Conservation (phyloP, 2,329 filamentous ascomycete genomes). For the Colletotrichum sp. region DNA sequence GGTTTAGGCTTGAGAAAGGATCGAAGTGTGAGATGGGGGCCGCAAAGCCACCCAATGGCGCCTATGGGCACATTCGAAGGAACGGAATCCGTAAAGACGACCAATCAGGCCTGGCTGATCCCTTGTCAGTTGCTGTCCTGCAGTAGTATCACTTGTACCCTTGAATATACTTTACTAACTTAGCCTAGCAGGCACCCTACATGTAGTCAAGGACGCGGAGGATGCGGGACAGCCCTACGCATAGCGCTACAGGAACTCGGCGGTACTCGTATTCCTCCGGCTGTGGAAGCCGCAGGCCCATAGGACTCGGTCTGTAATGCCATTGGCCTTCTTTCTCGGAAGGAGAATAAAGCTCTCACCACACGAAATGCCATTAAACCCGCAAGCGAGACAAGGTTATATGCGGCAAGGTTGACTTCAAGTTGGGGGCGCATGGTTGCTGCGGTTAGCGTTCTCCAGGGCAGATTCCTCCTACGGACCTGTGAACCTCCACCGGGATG, state of each 20-base stretch:
- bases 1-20: neutral
- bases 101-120: neutral
- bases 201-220: neutral
- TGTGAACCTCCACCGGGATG: neutral
- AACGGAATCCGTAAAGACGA: neutral
- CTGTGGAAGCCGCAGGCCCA: neutral
- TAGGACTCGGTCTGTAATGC: neutral
- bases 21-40: neutral
- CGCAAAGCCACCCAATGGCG: neutral
- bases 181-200: neutral
- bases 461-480: neutral
- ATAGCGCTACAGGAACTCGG: neutral
- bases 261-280: neutral
- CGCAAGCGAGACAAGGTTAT: neutral
- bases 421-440: neutral
- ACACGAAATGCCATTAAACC: neutral
- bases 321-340: neutral
- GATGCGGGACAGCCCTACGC: neutral
- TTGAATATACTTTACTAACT: neutral
- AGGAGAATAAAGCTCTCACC: neutral
- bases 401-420: neutral
- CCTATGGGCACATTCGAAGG: neutral
- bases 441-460: neutral
- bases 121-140: neutral
- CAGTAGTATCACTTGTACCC: neutral